Conservation (phyloP, 2,329 filamentous ascomycete species). For the Graphilbum sp. region DNA sequence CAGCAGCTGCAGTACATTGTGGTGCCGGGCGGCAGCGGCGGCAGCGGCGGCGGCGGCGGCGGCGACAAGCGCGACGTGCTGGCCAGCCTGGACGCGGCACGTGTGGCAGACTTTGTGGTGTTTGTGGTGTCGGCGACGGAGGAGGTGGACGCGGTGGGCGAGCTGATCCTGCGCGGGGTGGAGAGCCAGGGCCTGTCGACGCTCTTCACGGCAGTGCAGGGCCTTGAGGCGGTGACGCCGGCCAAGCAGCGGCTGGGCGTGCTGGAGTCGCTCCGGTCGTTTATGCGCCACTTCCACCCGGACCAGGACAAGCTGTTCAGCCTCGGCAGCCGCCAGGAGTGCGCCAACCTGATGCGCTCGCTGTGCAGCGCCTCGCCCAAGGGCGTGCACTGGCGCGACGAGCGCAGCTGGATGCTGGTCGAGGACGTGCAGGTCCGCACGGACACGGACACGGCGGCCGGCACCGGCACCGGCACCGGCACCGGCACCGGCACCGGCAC, state of each 20-base stretch:
- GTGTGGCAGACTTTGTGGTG: conserved; percentile 80
- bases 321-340: conserved; percentile 77
- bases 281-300: conserved; percentile 88
- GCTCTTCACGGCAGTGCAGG: conserved; percentile 70
- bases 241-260: conserved; percentile 64
- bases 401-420: conserved; percentile 86
- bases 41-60: too few species aligned
- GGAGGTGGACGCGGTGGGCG: conserved; percentile 72
- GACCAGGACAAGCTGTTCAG: conserved; percentile 82
- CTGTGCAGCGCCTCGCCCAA: conserved; percentile 86
- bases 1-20: conserved; percentile 67
- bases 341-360: conserved; percentile 76
- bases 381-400: conserved; percentile 88
- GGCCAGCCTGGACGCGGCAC: conserved; percentile 67
- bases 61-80: conserved; percentile 52
- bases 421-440: conserved; percentile 64
- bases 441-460: conserved; percentile 18
- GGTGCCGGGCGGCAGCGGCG: too few species aligned
- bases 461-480: too few species aligned
- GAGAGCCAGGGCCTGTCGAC: conserved; percentile 93
- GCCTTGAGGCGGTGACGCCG: conserved; percentile 61
- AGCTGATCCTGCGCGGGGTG: conserved; percentile 69
- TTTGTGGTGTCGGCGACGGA: conserved; percentile 68
- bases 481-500: conserved; percentile 7
- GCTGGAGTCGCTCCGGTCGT: conserved; percentile 71